These are phyloP conservation scores for Polysphondylium violaceum DNA, from an alignment of 78 protist genomes.

Conservation along the genomic window DNA sequence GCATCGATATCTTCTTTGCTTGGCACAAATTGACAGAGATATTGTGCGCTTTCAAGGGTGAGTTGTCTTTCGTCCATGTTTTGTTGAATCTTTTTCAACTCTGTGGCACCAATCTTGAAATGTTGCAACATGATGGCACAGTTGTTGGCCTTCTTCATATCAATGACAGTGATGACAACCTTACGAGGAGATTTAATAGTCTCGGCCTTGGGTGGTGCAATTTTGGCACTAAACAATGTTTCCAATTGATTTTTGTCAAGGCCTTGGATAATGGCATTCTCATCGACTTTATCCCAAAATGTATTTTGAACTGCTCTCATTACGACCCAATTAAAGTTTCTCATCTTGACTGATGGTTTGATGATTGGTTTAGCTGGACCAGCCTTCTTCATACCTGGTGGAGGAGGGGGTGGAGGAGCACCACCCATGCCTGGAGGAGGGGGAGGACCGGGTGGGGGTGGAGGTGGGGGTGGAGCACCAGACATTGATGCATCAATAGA, in stretches of 20 bases:
- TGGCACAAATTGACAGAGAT: conserved; percentile 51
- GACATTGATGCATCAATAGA: neutral
- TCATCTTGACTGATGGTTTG: conserved; percentile 70
- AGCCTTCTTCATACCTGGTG: conserved; percentile 13
- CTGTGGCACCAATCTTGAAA: conserved; percentile 22
- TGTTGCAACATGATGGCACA: conserved; percentile 75
- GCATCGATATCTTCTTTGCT: conserved; percentile 64
- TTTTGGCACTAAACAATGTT: conserved; percentile 37
- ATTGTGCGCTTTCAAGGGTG: neutral
- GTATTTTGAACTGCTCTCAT: conserved; percentile 63
- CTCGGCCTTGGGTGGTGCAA: conserved; percentile 11
- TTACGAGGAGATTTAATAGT: neutral
- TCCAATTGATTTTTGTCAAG: conserved; percentile 49
- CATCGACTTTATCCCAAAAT: conserved; percentile 66
- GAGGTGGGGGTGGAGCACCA: conserved; percentile 73
- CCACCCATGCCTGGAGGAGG: conserved; percentile 45
- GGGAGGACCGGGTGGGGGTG: conserved; percentile 71
- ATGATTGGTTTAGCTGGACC: conserved; percentile 63
- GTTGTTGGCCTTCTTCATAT: conserved; percentile 61
- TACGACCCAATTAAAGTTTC: conserved; percentile 80
- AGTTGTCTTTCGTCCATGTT: conserved; percentile 41
- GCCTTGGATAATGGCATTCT: neutral
- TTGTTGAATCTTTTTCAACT: conserved; percentile 10
- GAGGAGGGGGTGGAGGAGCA: conserved; percentile 80
- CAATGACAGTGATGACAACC: conserved; percentile 36